Evolutionary conservation across 2,329 filamentous ascomycete genomes (phyloP).

Genomic region (Myriosclerotinia scirpicola): DNA sequence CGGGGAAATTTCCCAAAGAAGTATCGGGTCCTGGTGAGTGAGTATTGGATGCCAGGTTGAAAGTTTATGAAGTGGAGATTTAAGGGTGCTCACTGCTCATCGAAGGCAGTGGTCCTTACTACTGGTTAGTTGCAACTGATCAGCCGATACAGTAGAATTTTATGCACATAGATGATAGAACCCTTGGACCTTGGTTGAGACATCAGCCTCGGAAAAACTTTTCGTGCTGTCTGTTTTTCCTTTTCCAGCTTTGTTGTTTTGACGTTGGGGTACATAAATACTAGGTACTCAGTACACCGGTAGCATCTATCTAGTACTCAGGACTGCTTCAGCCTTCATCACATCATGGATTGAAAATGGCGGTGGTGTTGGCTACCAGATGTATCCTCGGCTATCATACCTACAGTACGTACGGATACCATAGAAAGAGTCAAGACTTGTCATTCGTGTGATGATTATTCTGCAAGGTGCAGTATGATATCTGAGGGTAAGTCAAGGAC

Average conservation of each 20-base stretch:
- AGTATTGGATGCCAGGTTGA: constrained; percentile 7
- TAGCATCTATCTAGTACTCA: background rate
- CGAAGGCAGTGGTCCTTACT: too few relatives aligned
- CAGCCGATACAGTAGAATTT: too few relatives aligned
- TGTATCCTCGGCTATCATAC: background rate
- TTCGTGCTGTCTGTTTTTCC: background rate
- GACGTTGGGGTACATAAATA: background rate
- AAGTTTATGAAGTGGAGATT: constrained; percentile 4
- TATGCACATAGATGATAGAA: too few relatives aligned
- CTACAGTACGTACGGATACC: background rate
- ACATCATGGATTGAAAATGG: background rate
- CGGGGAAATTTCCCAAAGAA: background rate
- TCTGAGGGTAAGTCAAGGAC: background rate
- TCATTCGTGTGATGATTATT: background rate
- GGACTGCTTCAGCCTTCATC: background rate
- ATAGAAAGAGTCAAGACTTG: background rate
- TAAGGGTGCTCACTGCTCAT: background rate
- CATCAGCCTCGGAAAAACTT: constrained; percentile 4
- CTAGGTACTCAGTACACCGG: too few relatives aligned
- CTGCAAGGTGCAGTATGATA: background rate
- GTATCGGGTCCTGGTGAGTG: background rate
- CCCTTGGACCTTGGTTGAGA: background rate
- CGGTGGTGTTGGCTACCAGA: background rate
- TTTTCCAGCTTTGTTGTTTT: background rate
- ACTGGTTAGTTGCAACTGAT: too few relatives aligned